These are phyloP conservation scores for Fragaria vesca DNA, from an alignment of 306 rosid species.

Conservation along the genomic window DNA sequence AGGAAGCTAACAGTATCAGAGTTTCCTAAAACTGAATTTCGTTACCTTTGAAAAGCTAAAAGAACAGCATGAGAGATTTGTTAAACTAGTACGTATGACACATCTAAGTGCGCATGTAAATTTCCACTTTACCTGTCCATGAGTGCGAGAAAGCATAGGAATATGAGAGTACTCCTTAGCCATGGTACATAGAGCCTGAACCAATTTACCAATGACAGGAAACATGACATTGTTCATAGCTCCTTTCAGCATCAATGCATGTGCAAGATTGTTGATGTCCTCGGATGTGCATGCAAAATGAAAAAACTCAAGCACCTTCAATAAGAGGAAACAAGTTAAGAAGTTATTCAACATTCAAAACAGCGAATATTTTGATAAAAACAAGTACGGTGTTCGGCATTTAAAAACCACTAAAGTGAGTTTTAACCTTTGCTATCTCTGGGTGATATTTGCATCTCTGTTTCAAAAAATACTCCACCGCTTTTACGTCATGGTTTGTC, in stretches of 20 bases:
- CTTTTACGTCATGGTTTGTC: conserved; percentile 89
- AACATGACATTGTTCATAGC: conserved; percentile 57
- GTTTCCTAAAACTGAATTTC: neutral
- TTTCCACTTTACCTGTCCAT: conserved; percentile 58
- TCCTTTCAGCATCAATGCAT: conserved; percentile 83
- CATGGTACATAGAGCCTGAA: conserved; percentile 50
- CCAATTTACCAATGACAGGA: conserved; percentile 65
- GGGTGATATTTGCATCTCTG: conserved; percentile 67
- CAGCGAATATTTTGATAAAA: neutral
- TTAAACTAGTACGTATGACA: neutral
- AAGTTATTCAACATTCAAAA: neutral
- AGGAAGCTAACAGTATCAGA: neutral
- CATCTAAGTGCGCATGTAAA: neutral
- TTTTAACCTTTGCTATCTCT: conserved; percentile 53
- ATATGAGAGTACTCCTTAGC: conserved; percentile 69
- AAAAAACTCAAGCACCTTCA: conserved; percentile 87
- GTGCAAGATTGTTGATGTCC: conserved; percentile 90
- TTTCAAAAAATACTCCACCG: conserved; percentile 88
- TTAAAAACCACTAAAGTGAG: neutral
- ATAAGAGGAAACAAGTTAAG: neutral
- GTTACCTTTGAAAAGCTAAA: neutral
- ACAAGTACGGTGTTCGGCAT: neutral
- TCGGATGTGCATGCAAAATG: conserved; percentile 95
- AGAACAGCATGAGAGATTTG: neutral
- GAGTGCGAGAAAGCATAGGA: conserved; percentile 85